Evolutionary conservation across 129 eudicot genomes (phyloP).

Genomic region (Saposhnikovia divaricata): DNA sequence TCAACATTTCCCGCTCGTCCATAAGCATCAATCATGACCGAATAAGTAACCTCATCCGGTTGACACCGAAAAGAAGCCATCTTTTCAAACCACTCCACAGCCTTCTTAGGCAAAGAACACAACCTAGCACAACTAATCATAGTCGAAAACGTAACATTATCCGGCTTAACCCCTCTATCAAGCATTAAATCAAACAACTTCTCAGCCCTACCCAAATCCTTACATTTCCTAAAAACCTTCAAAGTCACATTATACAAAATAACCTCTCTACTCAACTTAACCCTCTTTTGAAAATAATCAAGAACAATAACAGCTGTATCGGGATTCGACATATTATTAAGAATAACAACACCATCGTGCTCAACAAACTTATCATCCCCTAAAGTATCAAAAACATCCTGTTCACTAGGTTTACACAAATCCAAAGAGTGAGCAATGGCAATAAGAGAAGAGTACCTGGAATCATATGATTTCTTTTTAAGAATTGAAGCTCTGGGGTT

Average conservation of each 20-base stretch:
- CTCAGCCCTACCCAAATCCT: slow-evolving; percentile 61
- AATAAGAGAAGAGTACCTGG: slow-evolving; percentile 52
- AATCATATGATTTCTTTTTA: slow-evolving; percentile 44
- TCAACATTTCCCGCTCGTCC: slow-evolving; percentile 69
- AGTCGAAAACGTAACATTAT: slow-evolving; percentile 77
- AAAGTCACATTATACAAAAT: slow-evolving; percentile 70
- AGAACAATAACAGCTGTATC: slow-evolving; percentile 38
- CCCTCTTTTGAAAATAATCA: slow-evolving; percentile 37
- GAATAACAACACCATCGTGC: slow-evolving; percentile 62
- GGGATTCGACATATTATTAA: slow-evolving; percentile 68
- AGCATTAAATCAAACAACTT: slow-evolving; percentile 72
- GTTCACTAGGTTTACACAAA: slow-evolving; percentile 38
- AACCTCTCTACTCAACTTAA: slow-evolving; percentile 32
- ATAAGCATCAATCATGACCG: slow-evolving; percentile 83
- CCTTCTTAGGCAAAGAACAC: slow-evolving; percentile 55
- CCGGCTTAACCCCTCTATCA: slow-evolving; percentile 62
- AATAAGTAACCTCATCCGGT: slow-evolving; percentile 64
- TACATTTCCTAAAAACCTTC: slow-evolving; percentile 64
- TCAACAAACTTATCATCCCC: slow-evolving; percentile 36
- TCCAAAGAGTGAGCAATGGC: slow-evolving; percentile 47
- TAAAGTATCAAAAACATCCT: slow-evolving; percentile 36
- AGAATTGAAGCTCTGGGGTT: slow-evolving; percentile 56
- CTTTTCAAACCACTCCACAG: slow-evolving; percentile 86
- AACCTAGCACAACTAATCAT: slow-evolving; percentile 72
- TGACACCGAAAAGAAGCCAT: slow-evolving; percentile 50